Percentiles rank a stretch among this genome's conserved stretches.
Conservation (phyloP, 176 grass and related monocot genomes). For the Phyllostachys edulis region DNA sequence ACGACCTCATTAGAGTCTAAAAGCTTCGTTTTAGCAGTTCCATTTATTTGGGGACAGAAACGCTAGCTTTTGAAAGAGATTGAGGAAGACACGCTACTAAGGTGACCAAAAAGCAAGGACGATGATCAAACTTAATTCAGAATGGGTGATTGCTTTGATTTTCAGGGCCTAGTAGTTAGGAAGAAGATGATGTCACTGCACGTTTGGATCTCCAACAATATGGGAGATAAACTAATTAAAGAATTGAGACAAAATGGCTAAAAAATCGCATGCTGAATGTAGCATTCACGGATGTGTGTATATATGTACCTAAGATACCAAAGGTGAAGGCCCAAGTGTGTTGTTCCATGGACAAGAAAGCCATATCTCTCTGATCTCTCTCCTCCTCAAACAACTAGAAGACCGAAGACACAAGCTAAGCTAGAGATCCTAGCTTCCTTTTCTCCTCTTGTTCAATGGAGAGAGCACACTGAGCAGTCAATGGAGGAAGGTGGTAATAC, state of each 20-base stretch:
- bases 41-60: conserved; percentile 23
- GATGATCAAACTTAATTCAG: neutral
- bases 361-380: conserved; percentile 49
- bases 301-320: conserved; percentile 84
- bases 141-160: neutral
- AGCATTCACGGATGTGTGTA: neutral
- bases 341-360: conserved; percentile 61
- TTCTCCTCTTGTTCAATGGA: conserved; percentile 35
- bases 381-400: neutral
- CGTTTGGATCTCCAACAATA: neutral
- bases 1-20: conserved; percentile 19
- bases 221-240: neutral
- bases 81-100: neutral
- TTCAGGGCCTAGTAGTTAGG: neutral
- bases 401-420: neutral
- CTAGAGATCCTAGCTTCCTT: neutral
- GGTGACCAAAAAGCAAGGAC: neutral
- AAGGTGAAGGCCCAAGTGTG: conserved; percentile 95
- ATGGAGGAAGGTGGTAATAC: neutral
- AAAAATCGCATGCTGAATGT: neutral
- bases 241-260: neutral
- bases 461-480: conserved; percentile 15
- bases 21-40: conserved; percentile 39
- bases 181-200: neutral
- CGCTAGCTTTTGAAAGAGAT: neutral